Percentiles rank a stretch among this genome's conserved stretches.
Conservation (phyloP, 2,329 filamentous ascomycete species). For the Trichoderma sp. region DNA sequence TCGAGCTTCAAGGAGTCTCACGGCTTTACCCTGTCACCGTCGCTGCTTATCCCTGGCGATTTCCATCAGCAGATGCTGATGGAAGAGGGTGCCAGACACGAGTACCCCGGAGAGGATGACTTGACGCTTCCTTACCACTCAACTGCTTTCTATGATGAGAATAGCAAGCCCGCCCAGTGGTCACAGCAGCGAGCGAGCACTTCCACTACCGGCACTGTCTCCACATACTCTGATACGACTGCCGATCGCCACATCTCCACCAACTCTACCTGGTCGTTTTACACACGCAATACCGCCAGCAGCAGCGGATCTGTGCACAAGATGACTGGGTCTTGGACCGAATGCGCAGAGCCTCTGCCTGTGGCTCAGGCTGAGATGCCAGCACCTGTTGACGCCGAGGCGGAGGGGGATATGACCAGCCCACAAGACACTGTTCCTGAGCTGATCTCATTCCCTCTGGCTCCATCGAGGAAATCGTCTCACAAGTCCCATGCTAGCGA, state of each 20-base stretch:
- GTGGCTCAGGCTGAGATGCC: conserved; percentile 32
- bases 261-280: conserved; percentile 55
- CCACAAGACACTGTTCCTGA: conserved; percentile 40
- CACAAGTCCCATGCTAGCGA: conserved; percentile 44
- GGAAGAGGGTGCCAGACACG: conserved; percentile 33
- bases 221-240: conserved; percentile 51
- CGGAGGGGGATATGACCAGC: conserved; percentile 29
- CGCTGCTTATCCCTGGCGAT: conserved; percentile 62
- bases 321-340: conserved; percentile 36
- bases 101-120: conserved; percentile 40
- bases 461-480: conserved; percentile 31
- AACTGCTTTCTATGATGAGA: conserved; percentile 28
- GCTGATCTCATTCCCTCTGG: conserved; percentile 35
- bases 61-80: conserved; percentile 57
- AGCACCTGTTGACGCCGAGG: conserved; percentile 23
- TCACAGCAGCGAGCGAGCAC: conserved; percentile 54
- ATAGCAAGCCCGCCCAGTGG: conserved; percentile 25
- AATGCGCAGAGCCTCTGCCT: conserved; percentile 38
- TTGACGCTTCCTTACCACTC: conserved; percentile 26
- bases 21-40: conserved; percentile 61
- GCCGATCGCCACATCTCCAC: conserved; percentile 56
- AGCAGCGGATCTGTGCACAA: conserved; percentile 52
- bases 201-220: conserved; percentile 55
- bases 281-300: conserved; percentile 57
- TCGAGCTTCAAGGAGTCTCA: conserved; percentile 62